Conservation (phyloP, 768 basidiomycete species). For the Coprinopsis cinerea region DNA sequence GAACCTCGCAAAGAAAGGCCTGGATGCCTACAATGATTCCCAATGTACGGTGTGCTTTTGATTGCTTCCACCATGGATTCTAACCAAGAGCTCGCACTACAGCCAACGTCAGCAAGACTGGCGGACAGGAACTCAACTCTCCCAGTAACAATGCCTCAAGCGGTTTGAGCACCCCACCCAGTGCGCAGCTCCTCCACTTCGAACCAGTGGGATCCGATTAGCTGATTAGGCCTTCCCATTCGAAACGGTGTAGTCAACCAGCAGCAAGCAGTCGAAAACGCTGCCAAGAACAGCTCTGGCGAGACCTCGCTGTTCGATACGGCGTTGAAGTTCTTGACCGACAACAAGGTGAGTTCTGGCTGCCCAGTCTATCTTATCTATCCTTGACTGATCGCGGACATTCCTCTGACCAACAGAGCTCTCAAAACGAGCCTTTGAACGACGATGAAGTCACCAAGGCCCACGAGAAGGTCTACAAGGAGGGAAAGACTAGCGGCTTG, state of each 20-base stretch:
- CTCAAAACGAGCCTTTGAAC: slow-evolving; percentile 57
- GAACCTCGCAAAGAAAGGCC: slow-evolving; percentile 64
- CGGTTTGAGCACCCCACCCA: neutral
- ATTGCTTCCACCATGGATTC: slow-evolving; percentile 11
- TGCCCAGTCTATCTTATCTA: no score
- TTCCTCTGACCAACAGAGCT: slow-evolving; percentile 32
- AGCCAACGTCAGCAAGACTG: slow-evolving; percentile 50
- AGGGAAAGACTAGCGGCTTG: slow-evolving; percentile 45
- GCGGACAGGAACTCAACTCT: slow-evolving; percentile 58
- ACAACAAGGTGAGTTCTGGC: slow-evolving; percentile 41
- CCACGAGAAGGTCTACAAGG: slow-evolving; percentile 56
- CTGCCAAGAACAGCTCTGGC: slow-evolving; percentile 50
- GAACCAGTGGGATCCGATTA: neutral
- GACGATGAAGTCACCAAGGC: slow-evolving; percentile 57
- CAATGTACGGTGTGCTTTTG: slow-evolving; percentile 31
- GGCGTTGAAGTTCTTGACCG: slow-evolving; percentile 46
- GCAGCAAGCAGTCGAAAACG: slow-evolving; percentile 52
- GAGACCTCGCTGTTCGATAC: slow-evolving; percentile 50
- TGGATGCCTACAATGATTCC: slow-evolving; percentile 46
- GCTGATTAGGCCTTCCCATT: no score
- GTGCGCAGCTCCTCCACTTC: neutral
- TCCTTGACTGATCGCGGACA: no score
- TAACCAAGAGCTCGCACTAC: slow-evolving; percentile 14
- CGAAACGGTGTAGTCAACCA: slow-evolving; percentile 39
- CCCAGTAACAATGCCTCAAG: slow-evolving; percentile 36